These are phyloP conservation scores for Arachnomyces sp. DNA, from an alignment of 2,329 filamentous ascomycete species.

Conservation along the genomic window DNA sequence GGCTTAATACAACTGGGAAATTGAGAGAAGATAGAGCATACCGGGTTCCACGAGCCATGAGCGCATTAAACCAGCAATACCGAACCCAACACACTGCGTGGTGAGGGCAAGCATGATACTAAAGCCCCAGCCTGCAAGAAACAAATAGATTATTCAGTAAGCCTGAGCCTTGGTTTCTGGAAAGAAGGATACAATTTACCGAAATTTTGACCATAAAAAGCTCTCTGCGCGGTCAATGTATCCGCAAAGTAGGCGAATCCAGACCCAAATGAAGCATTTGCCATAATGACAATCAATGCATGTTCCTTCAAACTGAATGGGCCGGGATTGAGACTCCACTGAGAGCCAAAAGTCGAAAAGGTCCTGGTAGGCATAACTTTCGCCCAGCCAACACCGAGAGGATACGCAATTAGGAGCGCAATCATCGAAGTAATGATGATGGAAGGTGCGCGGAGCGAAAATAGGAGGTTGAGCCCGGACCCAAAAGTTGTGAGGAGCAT, in stretches of 20 bases:
- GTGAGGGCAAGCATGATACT: slow-evolving; percentile 61
- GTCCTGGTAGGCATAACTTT: slow-evolving; percentile 29
- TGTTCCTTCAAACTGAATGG: slow-evolving; percentile 44
- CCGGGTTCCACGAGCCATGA: slow-evolving; percentile 46
- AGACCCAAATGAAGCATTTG: slow-evolving; percentile 59
- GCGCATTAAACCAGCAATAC: slow-evolving; percentile 60
- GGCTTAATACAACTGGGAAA: neutral
- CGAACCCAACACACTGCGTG: slow-evolving; percentile 63
- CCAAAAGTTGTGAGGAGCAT: slow-evolving; percentile 54
- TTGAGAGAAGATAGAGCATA: slow-evolving; percentile 1
- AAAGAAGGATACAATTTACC: slow-evolving; percentile 28
- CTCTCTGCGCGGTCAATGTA: slow-evolving; percentile 61
- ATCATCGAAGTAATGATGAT: slow-evolving; percentile 56
- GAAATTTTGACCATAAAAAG: slow-evolving; percentile 65
- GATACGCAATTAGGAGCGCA: slow-evolving; percentile 56
- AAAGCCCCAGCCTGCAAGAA: slow-evolving; percentile 43
- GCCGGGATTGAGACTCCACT: slow-evolving; percentile 36
- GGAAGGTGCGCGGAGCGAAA: slow-evolving; percentile 50
- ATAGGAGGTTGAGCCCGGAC: slow-evolving; percentile 56
- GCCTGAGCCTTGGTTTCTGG: neutral
- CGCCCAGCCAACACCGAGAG: slow-evolving; percentile 37
- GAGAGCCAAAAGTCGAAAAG: slow-evolving; percentile 30
- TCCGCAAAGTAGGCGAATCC: slow-evolving; percentile 63
- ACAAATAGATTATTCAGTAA: neutral
- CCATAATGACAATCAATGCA: slow-evolving; percentile 43